A percentile compares a stretch with the other conserved stretches of the same genome.
Conservation (phyloP, 441 rosid species). For the Populus hybrid region DNA sequence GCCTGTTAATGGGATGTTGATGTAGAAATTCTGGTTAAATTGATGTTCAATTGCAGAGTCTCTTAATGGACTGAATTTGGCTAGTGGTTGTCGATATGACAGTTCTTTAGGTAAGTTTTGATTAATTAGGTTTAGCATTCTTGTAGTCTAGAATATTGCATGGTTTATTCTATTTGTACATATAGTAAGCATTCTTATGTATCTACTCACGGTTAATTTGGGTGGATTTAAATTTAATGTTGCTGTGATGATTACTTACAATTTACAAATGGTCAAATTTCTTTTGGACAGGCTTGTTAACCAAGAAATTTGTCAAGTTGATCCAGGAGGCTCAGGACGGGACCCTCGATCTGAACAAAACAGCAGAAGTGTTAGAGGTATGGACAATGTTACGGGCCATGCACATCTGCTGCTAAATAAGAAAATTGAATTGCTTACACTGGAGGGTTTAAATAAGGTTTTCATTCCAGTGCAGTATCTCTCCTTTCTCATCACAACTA, state of each 20-base stretch:
- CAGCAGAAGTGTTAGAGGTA: constrained; percentile 81
- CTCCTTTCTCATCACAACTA: neutral
- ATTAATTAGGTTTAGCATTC: neutral
- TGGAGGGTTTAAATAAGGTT: neutral
- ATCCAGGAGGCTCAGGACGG: constrained; percentile 74
- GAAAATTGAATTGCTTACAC: constrained; percentile 7
- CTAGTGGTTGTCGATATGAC: constrained; percentile 66
- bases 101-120: constrained; percentile 60
- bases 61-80: constrained; percentile 22
- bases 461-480: neutral
- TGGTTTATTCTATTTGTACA: neutral
- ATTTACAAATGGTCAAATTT: neutral
- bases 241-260: too few species aligned
- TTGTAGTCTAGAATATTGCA: neutral
- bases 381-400: neutral
- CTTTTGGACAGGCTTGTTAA: constrained; percentile 59
- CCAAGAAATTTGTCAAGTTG: constrained; percentile 70
- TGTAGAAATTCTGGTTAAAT: constrained; percentile 4
- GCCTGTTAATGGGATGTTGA: neutral
- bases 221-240: neutral
- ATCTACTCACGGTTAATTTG: neutral
- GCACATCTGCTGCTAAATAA: neutral
- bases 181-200: neutral
- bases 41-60: neutral
- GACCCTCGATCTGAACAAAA: constrained; percentile 70